phyloP scores from a whole-genome alignment of 371 early-diverging fungal genomes.

The Smittium mucronatum region DNA sequence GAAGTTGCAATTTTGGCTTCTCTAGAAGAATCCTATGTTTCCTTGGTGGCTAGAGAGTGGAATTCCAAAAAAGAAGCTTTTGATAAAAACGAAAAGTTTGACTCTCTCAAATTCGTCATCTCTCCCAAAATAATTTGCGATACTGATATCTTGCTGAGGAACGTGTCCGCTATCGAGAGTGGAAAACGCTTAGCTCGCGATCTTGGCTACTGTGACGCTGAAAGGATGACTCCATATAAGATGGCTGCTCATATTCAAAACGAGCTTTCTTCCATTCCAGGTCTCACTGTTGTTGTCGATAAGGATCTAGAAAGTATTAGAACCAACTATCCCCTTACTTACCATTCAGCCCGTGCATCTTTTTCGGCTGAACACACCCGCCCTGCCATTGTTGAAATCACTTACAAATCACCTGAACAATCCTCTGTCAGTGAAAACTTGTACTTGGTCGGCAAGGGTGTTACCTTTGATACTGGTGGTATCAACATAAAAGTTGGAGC shows the following conservation, averaged over 20 bases:
- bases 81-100: conserved; percentile 34
- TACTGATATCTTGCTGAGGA: conserved; percentile 22
- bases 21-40: conserved; percentile 55
- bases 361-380: conserved; percentile 37
- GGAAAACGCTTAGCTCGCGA: conserved; percentile 53
- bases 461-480: conserved; percentile 84
- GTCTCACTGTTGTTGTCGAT: conserved; percentile 48
- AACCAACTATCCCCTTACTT: conserved; percentile 69
- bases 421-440: conserved; percentile 65
- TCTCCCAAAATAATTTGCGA: conserved; percentile 21
- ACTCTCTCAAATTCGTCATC: conserved; percentile 38
- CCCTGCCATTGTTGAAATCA: conserved; percentile 66
- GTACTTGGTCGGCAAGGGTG: conserved; percentile 82
- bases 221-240: conserved; percentile 69
- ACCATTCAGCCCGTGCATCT: conserved; percentile 68
- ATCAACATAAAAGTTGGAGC: conserved; percentile 74
- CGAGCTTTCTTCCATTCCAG: conserved; percentile 36
- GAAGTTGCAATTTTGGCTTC: conserved; percentile 63
- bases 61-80: conserved; percentile 26
- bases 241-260: conserved; percentile 55
- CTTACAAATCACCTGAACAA: conserved; percentile 62
- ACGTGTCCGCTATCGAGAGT: conserved; percentile 53
- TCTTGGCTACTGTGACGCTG: conserved; percentile 71
- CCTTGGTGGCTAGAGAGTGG: conserved; percentile 70
- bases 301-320: conserved; percentile 49